These are phyloP conservation scores for Kodamaea arcana DNA, from an alignment of 1,139 yeast genomes.

Conservation along the genomic window DNA sequence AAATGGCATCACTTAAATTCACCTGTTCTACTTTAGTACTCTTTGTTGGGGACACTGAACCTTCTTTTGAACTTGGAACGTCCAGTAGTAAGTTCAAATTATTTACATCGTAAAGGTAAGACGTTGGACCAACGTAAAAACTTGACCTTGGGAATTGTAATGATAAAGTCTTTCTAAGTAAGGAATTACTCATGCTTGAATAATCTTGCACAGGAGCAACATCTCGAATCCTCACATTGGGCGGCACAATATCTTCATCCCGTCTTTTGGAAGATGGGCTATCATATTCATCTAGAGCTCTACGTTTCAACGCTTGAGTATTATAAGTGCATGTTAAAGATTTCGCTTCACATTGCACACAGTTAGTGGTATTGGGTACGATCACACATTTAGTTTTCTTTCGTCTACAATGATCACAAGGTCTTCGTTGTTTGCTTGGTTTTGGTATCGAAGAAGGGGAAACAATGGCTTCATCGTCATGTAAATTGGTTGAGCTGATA, in stretches of 20 bases:
- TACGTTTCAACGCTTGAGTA: constrained; percentile 30
- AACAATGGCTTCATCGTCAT: constrained; percentile 1
- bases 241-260: constrained; percentile 28
- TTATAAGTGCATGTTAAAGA: constrained; percentile 60
- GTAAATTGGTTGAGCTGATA: neutral
- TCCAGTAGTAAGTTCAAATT: constrained; percentile 53
- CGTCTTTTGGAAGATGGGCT: constrained; percentile 10
- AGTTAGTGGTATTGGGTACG: constrained; percentile 53
- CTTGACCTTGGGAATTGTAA: constrained; percentile 73
- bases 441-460: constrained; percentile 8
- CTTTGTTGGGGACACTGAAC: constrained; percentile 3
- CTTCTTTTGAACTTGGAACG: constrained; percentile 25
- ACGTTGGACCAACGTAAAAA: constrained; percentile 72
- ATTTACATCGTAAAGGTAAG: constrained; percentile 56
- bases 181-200: constrained; percentile 46
- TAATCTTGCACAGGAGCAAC: constrained; percentile 55
- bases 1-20: constrained; percentile 52
- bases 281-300: constrained; percentile 20
- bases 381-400: constrained; percentile 63
- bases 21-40: constrained; percentile 48
- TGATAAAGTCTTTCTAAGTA: constrained; percentile 40
- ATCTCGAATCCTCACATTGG: constrained; percentile 52
- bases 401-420: constrained; percentile 70
- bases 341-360: constrained; percentile 67
- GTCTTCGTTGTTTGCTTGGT: constrained; percentile 31